phyloP scores from a whole-genome alignment of 371 early-diverging fungal species.

The Choanephora cucurbitarum region DNA sequence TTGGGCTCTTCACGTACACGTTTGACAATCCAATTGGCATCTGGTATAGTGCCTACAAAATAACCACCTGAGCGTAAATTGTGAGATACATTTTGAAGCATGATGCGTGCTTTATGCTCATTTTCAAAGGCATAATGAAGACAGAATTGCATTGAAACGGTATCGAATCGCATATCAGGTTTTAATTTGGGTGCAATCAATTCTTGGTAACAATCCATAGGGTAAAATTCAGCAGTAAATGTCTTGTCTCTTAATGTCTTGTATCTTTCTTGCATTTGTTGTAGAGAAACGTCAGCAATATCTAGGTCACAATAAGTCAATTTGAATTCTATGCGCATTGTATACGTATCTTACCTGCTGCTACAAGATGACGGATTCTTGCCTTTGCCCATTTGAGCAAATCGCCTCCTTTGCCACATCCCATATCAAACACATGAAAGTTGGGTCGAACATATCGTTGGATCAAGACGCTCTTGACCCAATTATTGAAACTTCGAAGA shows the following conservation, averaged over 20 bases:
- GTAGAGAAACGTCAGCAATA: constrained; percentile 91
- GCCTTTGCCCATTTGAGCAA: constrained; percentile 89
- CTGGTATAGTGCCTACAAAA: constrained; percentile 96
- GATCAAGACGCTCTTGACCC: constrained; percentile 92
- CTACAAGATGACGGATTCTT: constrained; percentile 70
- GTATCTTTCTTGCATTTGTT: constrained; percentile 87
- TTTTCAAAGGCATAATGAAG: constrained; percentile 97
- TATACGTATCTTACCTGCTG: constrained; percentile 64
- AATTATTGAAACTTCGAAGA: constrained; percentile 94
- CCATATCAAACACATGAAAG: constrained; percentile 86
- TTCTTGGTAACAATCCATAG: constrained; percentile 80
- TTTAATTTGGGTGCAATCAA: constrained; percentile 58
- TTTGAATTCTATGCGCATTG: too few relatives aligned
- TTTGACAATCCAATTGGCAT: constrained; percentile 86
- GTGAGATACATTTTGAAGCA: constrained; percentile 82
- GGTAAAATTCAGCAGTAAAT: constrained; percentile 76
- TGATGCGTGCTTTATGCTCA: constrained; percentile 77
- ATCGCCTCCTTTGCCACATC: constrained; percentile 99
- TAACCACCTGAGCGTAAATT: constrained; percentile 82
- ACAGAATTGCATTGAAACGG: constrained; percentile 96
- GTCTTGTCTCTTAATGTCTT: constrained; percentile 50
- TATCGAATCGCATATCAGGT: constrained; percentile 68
- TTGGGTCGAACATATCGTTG: constrained; percentile 57
- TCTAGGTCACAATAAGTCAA: constrained; percentile 54
- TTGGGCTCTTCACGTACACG: constrained; percentile 35